Evolutionary conservation across 2,329 filamentous ascomycete species (phyloP), one percentile per base, ranked within the genome.

Genomic region (Talaromyces sp.): DNA sequence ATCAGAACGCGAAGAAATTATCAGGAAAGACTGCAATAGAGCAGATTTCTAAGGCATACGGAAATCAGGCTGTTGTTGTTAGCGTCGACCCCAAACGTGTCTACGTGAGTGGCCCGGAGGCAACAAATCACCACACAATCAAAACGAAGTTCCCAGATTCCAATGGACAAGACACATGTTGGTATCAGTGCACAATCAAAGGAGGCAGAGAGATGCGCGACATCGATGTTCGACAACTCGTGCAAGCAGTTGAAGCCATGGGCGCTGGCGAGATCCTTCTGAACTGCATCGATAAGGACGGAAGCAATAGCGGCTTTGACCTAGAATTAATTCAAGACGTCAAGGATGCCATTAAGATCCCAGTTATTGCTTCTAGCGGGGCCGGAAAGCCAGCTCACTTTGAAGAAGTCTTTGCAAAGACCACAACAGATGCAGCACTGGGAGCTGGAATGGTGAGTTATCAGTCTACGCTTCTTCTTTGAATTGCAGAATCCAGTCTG

Each of bases 171-270:
- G 77, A 79, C 54, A 88, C 85, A 74, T 96, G 91, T 78, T 99
- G 93, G 93, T 99, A 97, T 73, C 92, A 94, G 59, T 97, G 94
- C 77, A 99, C 94, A 6, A 91, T 96, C 77, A 95, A 93, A 77
- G 94, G 94, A 48, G 94, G 94, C 6, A 86, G 94, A 61, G 93
- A 97, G 77, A 92, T 89, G n/a, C 84, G 92, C 60, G 91, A 97
- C 72, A 81, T 97, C 64, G 93, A 97, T 71, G 94, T 97, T 15
- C 84, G 92, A 13, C 89, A 97, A 76, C 83, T 99, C 9, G 85
- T 88, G 9, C 85, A 84, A 65, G 94, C 94, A 11, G 93, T 97
- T 36, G 91, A 99, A 77, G 91, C 90, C 58, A 95, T 99, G 91
- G 94, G 94, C 55, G 84, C 89, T 1, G 94, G 94, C 58, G 94